Base-by-base conservation (phyloP, 805 yeast genomes). In the Candida morakotiae region DNA sequence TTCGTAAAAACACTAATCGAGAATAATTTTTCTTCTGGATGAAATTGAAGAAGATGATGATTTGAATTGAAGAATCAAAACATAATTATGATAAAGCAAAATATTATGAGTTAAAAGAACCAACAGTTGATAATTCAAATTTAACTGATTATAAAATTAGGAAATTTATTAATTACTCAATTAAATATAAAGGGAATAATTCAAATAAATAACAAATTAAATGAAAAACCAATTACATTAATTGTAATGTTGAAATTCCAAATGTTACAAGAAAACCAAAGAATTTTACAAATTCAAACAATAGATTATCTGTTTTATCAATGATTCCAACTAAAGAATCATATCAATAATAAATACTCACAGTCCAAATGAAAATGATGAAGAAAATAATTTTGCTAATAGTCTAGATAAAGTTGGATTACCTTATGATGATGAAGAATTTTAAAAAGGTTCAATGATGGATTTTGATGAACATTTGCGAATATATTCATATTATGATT, bases 271-370 rank as follows among this genome's bases (percentile, higher is more conserved):
- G 88, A 56, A 75, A 75, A 48, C 80, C 87, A 2, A 72, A 75
- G 49, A 67, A 75, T 39, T 79, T 79, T 53, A 71, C 82, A 26
- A 70, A 71, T 39, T 74, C 79, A 5, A 77, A 77, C 51, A 83
- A 79, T 57, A 72, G 93, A 52, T 63, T 81, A 37, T 79, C 87
- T 21, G 83, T 83, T n/a, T 56, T 83, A 28, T 80, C 88, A 0
- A 63, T 81, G 58, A 80, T 81, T 48, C 82, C 89, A 1, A 77
- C 88, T 2, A 78, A 73, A 43, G 76, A 72, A 32, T 79, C 87
- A 0, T 80, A 73, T 46, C 73, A 72, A 53, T 66, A 30, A 49
- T 62, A 39, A 53, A 53, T 31, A 44, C 52, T 16, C 56, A 56
- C 31, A 23, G 22, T 27, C 43, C 47, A 18, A 49, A 45, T 9